phyloP scores from a whole-genome alignment of 2,329 filamentous ascomycete genomes.

The Fusarium sp. region DNA sequence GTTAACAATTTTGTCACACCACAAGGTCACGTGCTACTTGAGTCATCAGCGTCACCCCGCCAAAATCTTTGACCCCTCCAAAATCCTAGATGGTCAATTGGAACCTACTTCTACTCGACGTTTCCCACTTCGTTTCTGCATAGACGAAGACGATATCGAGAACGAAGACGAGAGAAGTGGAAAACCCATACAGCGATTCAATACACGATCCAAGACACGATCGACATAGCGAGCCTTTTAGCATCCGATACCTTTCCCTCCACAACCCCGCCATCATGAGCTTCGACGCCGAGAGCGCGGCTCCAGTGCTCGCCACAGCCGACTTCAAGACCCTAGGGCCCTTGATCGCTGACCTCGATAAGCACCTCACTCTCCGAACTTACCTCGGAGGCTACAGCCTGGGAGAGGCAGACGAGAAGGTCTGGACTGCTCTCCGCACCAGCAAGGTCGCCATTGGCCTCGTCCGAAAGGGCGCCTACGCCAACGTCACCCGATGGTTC shows the following conservation, averaged over 20 bases:
- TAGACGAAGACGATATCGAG: conserved; percentile 9
- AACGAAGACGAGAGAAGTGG: not conserved
- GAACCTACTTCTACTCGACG: conserved; percentile 33
- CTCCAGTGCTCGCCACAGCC: conserved; percentile 46
- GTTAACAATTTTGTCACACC: conserved; percentile 8
- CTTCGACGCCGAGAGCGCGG: conserved; percentile 46
- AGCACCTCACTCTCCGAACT: conserved; percentile 86
- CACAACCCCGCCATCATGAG: conserved; percentile 40
- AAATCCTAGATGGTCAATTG: conserved; percentile 30
- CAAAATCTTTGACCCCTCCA: conserved; percentile 48
- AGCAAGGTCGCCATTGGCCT: conserved; percentile 88
- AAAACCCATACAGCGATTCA: conserved; percentile 3
- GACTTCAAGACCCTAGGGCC: conserved; percentile 87
- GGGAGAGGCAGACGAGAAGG: conserved; percentile 80
- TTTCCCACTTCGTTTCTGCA: conserved; percentile 26
- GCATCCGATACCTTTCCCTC: not conserved
- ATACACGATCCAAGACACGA: not conserved
- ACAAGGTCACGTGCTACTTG: conserved; percentile 37
- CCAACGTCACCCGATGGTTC: conserved; percentile 89
- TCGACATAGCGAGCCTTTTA: not conserved
- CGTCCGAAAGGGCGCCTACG: conserved; percentile 80
- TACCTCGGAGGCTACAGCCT: conserved; percentile 86
- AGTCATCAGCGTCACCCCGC: conserved; percentile 46
- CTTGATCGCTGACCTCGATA: conserved; percentile 81
- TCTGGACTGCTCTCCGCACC: conserved; percentile 85